Conservation (phyloP, 805 yeast genomes). For the Starmerella vitae region DNA sequence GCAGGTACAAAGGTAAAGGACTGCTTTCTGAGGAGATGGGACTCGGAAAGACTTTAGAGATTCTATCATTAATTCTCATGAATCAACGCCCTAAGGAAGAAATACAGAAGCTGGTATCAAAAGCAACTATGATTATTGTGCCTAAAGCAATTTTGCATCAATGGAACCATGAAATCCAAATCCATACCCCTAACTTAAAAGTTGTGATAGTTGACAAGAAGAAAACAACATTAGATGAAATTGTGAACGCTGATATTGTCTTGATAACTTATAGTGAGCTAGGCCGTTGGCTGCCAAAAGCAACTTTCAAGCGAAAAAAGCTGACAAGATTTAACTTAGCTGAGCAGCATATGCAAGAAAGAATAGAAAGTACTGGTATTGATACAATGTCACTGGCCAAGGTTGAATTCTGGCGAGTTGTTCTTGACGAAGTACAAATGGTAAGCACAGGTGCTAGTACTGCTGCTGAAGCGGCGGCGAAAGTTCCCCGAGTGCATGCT, state of each 20-base stretch:
- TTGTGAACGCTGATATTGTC: slow-evolving; percentile 59
- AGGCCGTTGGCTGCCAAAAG: slow-evolving; percentile 65
- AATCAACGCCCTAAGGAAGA: slow-evolving; percentile 38
- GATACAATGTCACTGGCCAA: slow-evolving; percentile 58
- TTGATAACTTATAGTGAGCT: slow-evolving; percentile 64
- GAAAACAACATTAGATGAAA: slow-evolving; percentile 34
- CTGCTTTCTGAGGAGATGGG: slow-evolving; percentile 95
- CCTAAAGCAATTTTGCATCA: slow-evolving; percentile 76
- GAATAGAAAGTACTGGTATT: slow-evolving; percentile 16
- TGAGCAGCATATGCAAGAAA: neutral
- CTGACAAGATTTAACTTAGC: slow-evolving; percentile 22
- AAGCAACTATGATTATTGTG: slow-evolving; percentile 69
- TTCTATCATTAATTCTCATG: slow-evolving; percentile 47
- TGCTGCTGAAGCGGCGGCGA: slow-evolving; percentile 65
- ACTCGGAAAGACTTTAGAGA: slow-evolving; percentile 84
- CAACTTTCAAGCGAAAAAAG: slow-evolving; percentile 49
- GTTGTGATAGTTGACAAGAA: slow-evolving; percentile 35
- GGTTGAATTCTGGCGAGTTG: slow-evolving; percentile 76
- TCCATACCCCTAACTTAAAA: slow-evolving; percentile 47
- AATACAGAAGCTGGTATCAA: slow-evolving; percentile 30
- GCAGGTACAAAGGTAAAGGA: slow-evolving; percentile 33
- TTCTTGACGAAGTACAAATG: slow-evolving; percentile 92
- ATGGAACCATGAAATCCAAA: slow-evolving; percentile 64
- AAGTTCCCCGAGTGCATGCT: slow-evolving; percentile 73
- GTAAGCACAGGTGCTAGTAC: slow-evolving; percentile 58